Conservation (phyloP, 176 grass and related monocot genomes). For the Eragrostis nindensis region DNA sequence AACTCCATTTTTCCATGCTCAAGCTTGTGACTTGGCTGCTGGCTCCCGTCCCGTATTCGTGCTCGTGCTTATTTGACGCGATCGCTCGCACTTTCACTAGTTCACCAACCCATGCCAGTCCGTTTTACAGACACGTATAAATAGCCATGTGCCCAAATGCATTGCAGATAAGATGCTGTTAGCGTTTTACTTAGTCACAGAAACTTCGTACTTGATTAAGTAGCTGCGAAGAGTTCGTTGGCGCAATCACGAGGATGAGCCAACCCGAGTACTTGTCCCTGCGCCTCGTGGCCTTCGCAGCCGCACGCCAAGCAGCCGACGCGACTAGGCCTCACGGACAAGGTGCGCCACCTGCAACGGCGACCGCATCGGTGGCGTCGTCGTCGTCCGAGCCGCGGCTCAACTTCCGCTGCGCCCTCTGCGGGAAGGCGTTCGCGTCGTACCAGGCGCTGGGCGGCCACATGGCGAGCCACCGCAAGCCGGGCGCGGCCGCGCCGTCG, state of each 20-base stretch:
- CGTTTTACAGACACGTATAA: not conserved
- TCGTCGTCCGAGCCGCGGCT: constrained; percentile 9
- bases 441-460: constrained; percentile 72
- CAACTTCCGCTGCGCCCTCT: constrained; percentile 49
- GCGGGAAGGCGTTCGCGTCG: constrained; percentile 63
- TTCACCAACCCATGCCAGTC: not conserved
- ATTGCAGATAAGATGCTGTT: not conserved
- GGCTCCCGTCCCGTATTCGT: not conserved
- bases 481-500: not conserved
- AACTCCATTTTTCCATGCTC: not conserved
- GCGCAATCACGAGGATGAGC: not conserved
- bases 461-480: constrained; percentile 68
- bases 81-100: not conserved
- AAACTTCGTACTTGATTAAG: too few relatives aligned
- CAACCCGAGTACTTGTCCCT: constrained; percentile 35
- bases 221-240: too few relatives aligned
- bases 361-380: not conserved
- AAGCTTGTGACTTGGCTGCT: not conserved
- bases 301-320: constrained; percentile 11
- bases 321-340: not conserved
- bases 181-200: not conserved
- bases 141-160: not conserved
- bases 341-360: not conserved
- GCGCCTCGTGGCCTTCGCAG: constrained; percentile 25
- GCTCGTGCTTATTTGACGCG: constrained; percentile 32